These are phyloP conservation scores for Phytophthora tentaculata DNA, from an alignment of 352 stramenopile species.

Conservation along the genomic window DNA sequence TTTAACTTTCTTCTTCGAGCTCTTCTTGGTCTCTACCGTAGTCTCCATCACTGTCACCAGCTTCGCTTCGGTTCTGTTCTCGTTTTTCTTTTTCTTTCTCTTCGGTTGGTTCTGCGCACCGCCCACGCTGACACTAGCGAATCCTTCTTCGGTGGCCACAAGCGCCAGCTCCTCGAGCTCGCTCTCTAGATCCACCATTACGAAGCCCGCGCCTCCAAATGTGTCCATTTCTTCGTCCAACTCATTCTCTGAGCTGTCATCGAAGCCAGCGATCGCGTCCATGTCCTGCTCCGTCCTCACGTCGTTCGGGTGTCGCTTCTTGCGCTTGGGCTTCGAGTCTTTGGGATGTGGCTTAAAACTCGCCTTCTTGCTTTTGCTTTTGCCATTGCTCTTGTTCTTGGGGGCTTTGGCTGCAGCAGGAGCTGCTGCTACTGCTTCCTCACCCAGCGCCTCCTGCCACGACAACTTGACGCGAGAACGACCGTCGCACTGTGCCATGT, in stretches of 20 bases:
- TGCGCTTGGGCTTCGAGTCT: constrained; percentile 19
- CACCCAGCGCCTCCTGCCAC: constrained; percentile 42
- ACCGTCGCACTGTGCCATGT: constrained; percentile 18
- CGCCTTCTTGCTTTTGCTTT: constrained; percentile 21
- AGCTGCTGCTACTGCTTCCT: constrained; percentile 3
- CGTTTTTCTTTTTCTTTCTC: constrained; percentile 11
- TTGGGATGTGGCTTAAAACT: constrained; percentile 22
- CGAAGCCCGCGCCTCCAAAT: constrained; percentile 41
- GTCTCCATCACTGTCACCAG: neutral
- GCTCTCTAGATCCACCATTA: constrained; percentile 48
- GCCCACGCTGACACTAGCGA: constrained; percentile 15
- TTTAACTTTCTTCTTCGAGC: constrained; percentile 33
- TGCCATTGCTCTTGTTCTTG: constrained; percentile 22
- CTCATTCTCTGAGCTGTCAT: constrained; percentile 37
- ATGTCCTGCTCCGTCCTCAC: constrained; percentile 42
- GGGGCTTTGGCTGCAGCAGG: constrained; percentile 2
- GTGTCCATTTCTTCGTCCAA: constrained; percentile 31
- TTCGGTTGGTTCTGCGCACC: constrained; percentile 21
- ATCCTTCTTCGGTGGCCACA: constrained; percentile 36
- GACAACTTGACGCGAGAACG: constrained; percentile 34
- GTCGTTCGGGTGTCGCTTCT: constrained; percentile 38
- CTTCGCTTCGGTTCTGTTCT: constrained; percentile 5
- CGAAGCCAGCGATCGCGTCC: constrained; percentile 36
- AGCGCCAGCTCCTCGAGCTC: constrained; percentile 51
- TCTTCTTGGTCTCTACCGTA: constrained; percentile 28